phyloP scores from a whole-genome alignment of 2,329 filamentous ascomycete species.

The Clarireedia hainanense region DNA sequence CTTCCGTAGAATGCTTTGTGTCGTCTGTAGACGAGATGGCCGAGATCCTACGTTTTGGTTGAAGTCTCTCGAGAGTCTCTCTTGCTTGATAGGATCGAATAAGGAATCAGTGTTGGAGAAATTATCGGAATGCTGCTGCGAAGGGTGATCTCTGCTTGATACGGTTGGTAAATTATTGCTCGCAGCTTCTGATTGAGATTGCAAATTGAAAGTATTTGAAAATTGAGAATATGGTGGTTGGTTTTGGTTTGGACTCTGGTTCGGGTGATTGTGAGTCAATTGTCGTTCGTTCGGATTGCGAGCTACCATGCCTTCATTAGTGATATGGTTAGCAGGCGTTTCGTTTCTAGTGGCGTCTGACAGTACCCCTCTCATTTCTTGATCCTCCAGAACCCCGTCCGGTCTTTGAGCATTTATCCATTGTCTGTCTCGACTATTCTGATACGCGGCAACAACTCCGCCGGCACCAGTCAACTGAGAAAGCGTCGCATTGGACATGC shows the following conservation, averaged over 20 bases:
- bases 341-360: conserved; percentile 28
- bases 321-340: conserved; percentile 29
- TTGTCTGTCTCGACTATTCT: conserved; percentile 29
- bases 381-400: conserved; percentile 25
- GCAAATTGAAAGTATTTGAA: not conserved
- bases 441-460: conserved; percentile 37
- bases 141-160: not conserved
- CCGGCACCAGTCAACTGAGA: conserved; percentile 69
- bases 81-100: conserved; percentile 7
- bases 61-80: conserved; percentile 17
- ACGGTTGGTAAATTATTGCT: conserved; percentile 4
- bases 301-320: conserved; percentile 30
- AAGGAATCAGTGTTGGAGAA: conserved; percentile 12
- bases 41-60: conserved; percentile 16
- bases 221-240: conserved; percentile 15
- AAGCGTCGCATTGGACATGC: conserved; percentile 75
- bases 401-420: conserved; percentile 14
- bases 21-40: conserved; percentile 31
- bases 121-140: conserved; percentile 15
- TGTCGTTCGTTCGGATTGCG: conserved; percentile 12
- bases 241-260: conserved; percentile 13
- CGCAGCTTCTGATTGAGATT: not conserved
- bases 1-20: conserved; percentile 40
- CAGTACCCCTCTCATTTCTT: conserved; percentile 33
- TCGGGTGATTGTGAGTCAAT: conserved; percentile 1